A percentile compares a stretch with the other conserved stretches of the same genome.
Evolutionary conservation across 2,329 filamentous ascomycete species (phyloP).

Genomic region (Fusarium cicatricum): DNA sequence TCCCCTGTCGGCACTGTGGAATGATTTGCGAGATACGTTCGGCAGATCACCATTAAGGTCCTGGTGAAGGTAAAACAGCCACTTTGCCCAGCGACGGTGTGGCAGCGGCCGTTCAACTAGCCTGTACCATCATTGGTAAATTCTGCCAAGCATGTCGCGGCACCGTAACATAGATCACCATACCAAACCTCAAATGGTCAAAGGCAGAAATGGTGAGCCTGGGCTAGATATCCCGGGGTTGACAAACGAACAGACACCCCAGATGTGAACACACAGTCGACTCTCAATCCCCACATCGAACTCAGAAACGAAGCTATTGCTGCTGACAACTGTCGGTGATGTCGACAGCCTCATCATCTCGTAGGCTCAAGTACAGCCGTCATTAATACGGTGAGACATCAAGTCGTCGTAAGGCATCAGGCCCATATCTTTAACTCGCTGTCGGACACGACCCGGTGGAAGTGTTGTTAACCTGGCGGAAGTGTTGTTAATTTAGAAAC

Average conservation of each 20-base stretch:
- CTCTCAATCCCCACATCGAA: conserved; percentile 11
- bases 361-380: background rate
- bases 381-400: background rate
- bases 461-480: too few species aligned
- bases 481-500: conserved; percentile 27
- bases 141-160: conserved; percentile 26
- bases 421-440: conserved; percentile 2
- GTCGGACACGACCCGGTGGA: conserved; percentile 13
- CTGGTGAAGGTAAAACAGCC: conserved; percentile 26
- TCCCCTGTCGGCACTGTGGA: conserved; percentile 18
- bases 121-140: conserved; percentile 11
- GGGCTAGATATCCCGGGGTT: background rate
- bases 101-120: conserved; percentile 12
- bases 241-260: conserved; percentile 8
- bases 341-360: conserved; percentile 20
- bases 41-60: conserved; percentile 35
- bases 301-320: conserved; percentile 11
- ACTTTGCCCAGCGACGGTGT: conserved; percentile 23
- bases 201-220: background rate
- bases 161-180: conserved; percentile 22
- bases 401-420: background rate
- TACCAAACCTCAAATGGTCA: conserved; percentile 10
- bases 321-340: conserved; percentile 17
- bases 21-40: conserved; percentile 16
- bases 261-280: conserved; percentile 2